A percentile compares a stretch with the other conserved stretches of the same genome.
Evolutionary conservation across 805 yeast genomes (phyloP).

Genomic region (Wickerhamomyces silvicola): DNA sequence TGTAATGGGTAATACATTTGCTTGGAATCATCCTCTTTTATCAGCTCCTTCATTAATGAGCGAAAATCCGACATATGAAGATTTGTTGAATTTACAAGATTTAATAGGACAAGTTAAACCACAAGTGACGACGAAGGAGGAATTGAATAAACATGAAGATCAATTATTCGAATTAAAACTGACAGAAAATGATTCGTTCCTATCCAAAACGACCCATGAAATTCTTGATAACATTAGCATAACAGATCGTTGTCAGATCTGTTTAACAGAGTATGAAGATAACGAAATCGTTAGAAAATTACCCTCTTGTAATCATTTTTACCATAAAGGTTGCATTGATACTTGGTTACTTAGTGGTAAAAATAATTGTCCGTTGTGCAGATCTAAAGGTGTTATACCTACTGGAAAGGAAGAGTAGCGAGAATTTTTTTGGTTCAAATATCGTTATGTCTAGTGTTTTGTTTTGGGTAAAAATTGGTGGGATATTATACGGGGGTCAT

Average conservation of each 20-base stretch:
- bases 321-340: conserved; percentile 53
- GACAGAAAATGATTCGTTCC: conserved; percentile 1
- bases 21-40: conserved; percentile 41
- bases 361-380: conserved; percentile 54
- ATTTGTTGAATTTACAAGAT: conserved; percentile 38
- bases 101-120: conserved; percentile 42
- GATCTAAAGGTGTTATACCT: conserved; percentile 41
- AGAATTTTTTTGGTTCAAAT: no score
- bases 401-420: no score
- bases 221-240: background rate
- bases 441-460: no score
- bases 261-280: conserved; percentile 41
- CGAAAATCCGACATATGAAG: conserved; percentile 46
- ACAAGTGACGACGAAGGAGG: conserved; percentile 35
- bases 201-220: conserved; percentile 1
- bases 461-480: no score
- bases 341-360: conserved; percentile 48
- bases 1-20: conserved; percentile 52
- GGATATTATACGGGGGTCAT: no score
- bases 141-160: conserved; percentile 34
- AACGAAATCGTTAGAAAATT: conserved; percentile 43
- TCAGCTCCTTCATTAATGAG: conserved; percentile 40
- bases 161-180: conserved; percentile 17
- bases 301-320: conserved; percentile 40
- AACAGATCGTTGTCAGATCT: conserved; percentile 37